Base-by-base conservation (phyloP, 164 flowering plant genomes). In the Liquidambar formosana region DNA sequence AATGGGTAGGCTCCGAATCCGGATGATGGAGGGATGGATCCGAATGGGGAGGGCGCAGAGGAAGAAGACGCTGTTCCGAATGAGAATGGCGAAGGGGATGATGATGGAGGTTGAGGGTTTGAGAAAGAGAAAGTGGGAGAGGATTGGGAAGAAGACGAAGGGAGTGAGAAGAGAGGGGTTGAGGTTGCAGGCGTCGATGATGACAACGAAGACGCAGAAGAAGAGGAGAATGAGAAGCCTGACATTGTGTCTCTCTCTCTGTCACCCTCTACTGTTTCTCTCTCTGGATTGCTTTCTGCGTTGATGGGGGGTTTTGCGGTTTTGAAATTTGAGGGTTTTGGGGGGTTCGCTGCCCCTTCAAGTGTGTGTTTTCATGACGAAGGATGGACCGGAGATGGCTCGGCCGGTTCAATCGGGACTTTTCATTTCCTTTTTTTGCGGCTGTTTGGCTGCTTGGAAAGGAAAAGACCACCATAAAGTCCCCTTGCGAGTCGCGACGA, bases 61-160 rank as follows among this genome's bases (percentile, higher is more conserved):
- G 77, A 33, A 16, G 77, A 49, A 15, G 76, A 53, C 6, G 41
- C n/a, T 21, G 58, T 47, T 48, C 47, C 44, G 33, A 56, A 44
- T 1, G 58, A 61, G 16, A 53, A 61, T 3, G 23, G 60, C 4
- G 64, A 68, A 19, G 68, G n/a, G 8, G 60, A 47, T 2, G 63
- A 57, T 4, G 63, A 67, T 18, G 59, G 63, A 21, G 46, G 41
- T 6, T 2, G 41, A 2, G 41, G 41, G 41, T 33, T 33, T 5
- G 74, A 47, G 47, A 47, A 16, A 26, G 66, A 16, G 46, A 53
- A 41, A 11, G 60, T 11, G 8, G 41, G 6, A 2, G 41, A 33
- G 41, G 41, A 33, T 33, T 33, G 41, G 6, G 41, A 33, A 33
- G 41, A 33, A 33, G 41, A 33, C 4, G 41, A 33, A 33, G 41